These are phyloP conservation scores for Cladosporium sp. DNA, from an alignment of 2,329 filamentous ascomycete genomes.

Conservation along the genomic window DNA sequence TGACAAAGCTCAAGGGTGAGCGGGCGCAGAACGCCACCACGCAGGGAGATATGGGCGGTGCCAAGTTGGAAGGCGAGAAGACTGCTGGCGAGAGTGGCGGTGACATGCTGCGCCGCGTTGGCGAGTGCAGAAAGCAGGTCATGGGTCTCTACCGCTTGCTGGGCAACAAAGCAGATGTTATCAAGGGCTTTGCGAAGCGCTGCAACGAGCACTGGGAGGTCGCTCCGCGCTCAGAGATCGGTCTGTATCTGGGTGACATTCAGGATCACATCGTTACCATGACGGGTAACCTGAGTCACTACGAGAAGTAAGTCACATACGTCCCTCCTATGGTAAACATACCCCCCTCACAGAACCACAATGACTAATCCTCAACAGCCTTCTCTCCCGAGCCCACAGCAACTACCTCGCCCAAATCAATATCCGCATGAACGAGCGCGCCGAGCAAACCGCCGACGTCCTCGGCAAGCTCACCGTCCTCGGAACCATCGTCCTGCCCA, in stretches of 20 bases:
- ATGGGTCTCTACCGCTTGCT: slow-evolving; percentile 91
- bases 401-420: slow-evolving; percentile 99
- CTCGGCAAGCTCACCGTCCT: slow-evolving; percentile 91
- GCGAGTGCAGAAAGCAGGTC: slow-evolving; percentile 92
- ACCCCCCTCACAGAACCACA: background rate
- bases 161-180: slow-evolving; percentile 97
- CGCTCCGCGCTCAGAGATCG: slow-evolving; percentile 89
- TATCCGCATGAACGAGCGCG: slow-evolving; percentile 96
- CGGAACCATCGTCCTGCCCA: slow-evolving; percentile 92
- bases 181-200: slow-evolving; percentile 96
- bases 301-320: slow-evolving; percentile 70
- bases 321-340: background rate
- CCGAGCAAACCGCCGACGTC: slow-evolving; percentile 92
- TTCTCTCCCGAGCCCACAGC: slow-evolving; percentile 83
- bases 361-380: slow-evolving; percentile 48
- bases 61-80: slow-evolving; percentile 32
- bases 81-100: slow-evolving; percentile 47
- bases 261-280: slow-evolving; percentile 99
- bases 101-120: slow-evolving; percentile 88
- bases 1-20: slow-evolving; percentile 22
- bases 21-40: slow-evolving; percentile 13
- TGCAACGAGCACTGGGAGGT: slow-evolving; percentile 99
- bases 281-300: slow-evolving; percentile 92
- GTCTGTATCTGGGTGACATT: slow-evolving; percentile 95
- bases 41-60: slow-evolving; percentile 24